phyloP scores from a whole-genome alignment of 208 protist species.

The Trypanosoma theileri region DNA sequence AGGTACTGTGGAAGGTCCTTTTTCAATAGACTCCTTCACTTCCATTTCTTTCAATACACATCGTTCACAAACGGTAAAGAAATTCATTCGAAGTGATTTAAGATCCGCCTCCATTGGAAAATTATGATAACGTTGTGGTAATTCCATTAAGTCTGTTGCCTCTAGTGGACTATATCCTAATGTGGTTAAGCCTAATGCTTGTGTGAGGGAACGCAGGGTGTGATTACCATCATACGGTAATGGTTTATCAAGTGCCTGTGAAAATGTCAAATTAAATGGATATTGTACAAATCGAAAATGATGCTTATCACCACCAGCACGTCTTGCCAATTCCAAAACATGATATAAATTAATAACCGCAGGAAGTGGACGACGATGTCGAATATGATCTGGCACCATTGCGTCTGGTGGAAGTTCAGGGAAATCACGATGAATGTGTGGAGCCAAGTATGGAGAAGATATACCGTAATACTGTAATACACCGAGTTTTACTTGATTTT shows the following conservation, averaged over 20 bases:
- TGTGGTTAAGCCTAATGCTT: slow-evolving; percentile 66
- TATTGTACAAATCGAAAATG: slow-evolving; percentile 89
- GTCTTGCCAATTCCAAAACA: slow-evolving; percentile 64
- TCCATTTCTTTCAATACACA: slow-evolving; percentile 88
- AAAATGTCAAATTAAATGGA: slow-evolving; percentile 82
- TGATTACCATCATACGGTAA: slow-evolving; percentile 84
- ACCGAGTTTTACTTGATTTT: slow-evolving; percentile 74
- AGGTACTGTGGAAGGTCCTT: slow-evolving; percentile 69
- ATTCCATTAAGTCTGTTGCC: slow-evolving; percentile 78
- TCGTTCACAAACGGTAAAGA: slow-evolving; percentile 82
- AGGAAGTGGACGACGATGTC: slow-evolving; percentile 43
- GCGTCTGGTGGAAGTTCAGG: slow-evolving; percentile 76
- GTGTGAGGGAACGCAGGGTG: slow-evolving; percentile 67
- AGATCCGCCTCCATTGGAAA: slow-evolving; percentile 85
- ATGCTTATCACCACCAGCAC: slow-evolving; percentile 58
- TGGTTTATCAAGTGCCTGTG: slow-evolving; percentile 71
- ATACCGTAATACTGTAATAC: slow-evolving; percentile 88
- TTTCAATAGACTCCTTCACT: slow-evolving; percentile 82
- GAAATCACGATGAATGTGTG: slow-evolving; percentile 69
- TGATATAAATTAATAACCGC: slow-evolving; percentile 74
- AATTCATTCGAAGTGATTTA: slow-evolving; percentile 84
- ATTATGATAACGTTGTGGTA: slow-evolving; percentile 89
- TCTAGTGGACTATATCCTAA: slow-evolving; percentile 84
- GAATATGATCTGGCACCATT: slow-evolving; percentile 74
- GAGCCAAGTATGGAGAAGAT: slow-evolving; percentile 70